phyloP scores from a whole-genome alignment of 2,329 filamentous ascomycete species.

The Sclerotinia minor region DNA sequence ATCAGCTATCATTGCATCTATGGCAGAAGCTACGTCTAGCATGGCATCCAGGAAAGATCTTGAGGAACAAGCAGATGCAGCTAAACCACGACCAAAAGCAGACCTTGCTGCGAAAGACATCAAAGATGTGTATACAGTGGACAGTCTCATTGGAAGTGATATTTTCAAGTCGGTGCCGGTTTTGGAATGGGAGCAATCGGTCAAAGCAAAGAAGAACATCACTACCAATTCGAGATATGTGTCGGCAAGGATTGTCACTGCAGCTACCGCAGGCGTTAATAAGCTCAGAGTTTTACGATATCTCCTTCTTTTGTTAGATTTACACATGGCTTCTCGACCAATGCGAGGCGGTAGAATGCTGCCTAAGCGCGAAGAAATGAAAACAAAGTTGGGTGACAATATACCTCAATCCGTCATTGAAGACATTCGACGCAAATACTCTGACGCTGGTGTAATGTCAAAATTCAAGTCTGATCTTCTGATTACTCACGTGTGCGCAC shows the following conservation, averaged over 20 bases:
- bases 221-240: slow-evolving; percentile 61
- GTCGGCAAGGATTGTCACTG: slow-evolving; percentile 56
- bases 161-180: slow-evolving; percentile 68
- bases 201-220: slow-evolving; percentile 58
- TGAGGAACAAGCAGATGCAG: slow-evolving; percentile 62
- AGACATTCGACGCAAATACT: slow-evolving; percentile 68
- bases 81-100: slow-evolving; percentile 71
- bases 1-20: slow-evolving; percentile 61
- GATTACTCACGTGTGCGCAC: slow-evolving; percentile 70
- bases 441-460: slow-evolving; percentile 61
- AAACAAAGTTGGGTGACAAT: slow-evolving; percentile 52
- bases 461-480: slow-evolving; percentile 73
- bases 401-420: slow-evolving; percentile 64
- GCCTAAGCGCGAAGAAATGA: slow-evolving; percentile 62
- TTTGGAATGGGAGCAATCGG: slow-evolving; percentile 71
- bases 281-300: slow-evolving; percentile 62
- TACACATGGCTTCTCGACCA: slow-evolving; percentile 51
- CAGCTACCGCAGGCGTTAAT: slow-evolving; percentile 48
- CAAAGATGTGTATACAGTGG: slow-evolving; percentile 70
- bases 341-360: slow-evolving; percentile 51
- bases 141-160: slow-evolving; percentile 65
- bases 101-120: slow-evolving; percentile 67
- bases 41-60: slow-evolving; percentile 68
- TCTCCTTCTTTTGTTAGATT: slow-evolving; percentile 56
- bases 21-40: slow-evolving; percentile 60